A percentile compares a stretch with the other conserved stretches of the same genome.
Conservation (phyloP, 2,329 filamentous ascomycete genomes). For the Parasarocladium wereldwijsianum region DNA sequence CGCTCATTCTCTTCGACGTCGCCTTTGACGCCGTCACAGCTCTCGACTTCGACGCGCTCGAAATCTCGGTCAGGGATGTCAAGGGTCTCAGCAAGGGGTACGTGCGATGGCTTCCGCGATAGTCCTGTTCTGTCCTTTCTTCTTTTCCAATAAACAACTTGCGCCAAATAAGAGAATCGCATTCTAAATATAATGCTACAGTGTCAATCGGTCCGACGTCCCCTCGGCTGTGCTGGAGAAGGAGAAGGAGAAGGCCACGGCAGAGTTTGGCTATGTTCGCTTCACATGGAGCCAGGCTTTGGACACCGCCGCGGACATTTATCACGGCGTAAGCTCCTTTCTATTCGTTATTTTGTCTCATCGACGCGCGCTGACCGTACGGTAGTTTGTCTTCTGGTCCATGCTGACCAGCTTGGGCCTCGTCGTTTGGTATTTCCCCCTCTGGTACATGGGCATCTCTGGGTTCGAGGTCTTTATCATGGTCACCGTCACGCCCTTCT, state of each 20-base stretch:
- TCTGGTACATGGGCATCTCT: slow-evolving; percentile 98
- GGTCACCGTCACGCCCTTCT: slow-evolving; percentile 64
- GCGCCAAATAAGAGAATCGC: slow-evolving; percentile 9
- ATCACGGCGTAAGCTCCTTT: slow-evolving; percentile 58
- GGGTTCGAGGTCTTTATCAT: slow-evolving; percentile 88
- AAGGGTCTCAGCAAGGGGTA: slow-evolving; percentile 95
- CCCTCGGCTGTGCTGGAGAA: slow-evolving; percentile 47
- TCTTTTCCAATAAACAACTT: slow-evolving; percentile 15
- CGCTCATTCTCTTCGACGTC: slow-evolving; percentile 86
- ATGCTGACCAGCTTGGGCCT: slow-evolving; percentile 81
- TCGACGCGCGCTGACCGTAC: slow-evolving; percentile 8
- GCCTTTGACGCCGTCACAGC: slow-evolving; percentile 92
- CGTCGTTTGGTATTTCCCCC: slow-evolving; percentile 89
- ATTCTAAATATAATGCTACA: slow-evolving; percentile 28
- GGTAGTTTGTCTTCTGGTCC: slow-evolving; percentile 86
- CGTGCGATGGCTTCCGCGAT: slow-evolving; percentile 89
- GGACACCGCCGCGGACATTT: slow-evolving; percentile 76
- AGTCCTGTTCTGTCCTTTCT: slow-evolving; percentile 29
- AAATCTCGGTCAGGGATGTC: slow-evolving; percentile 76
- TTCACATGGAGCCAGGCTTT: slow-evolving; percentile 64
- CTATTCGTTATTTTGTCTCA: too few relatives aligned
- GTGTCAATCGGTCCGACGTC: slow-evolving; percentile 30
- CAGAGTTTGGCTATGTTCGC: slow-evolving; percentile 50
- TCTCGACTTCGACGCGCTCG: slow-evolving; percentile 79
- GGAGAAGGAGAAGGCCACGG: slow-evolving; percentile 62